phyloP scores from a whole-genome alignment of 1,139 yeast species.

The Saccharomyces hybrid region DNA sequence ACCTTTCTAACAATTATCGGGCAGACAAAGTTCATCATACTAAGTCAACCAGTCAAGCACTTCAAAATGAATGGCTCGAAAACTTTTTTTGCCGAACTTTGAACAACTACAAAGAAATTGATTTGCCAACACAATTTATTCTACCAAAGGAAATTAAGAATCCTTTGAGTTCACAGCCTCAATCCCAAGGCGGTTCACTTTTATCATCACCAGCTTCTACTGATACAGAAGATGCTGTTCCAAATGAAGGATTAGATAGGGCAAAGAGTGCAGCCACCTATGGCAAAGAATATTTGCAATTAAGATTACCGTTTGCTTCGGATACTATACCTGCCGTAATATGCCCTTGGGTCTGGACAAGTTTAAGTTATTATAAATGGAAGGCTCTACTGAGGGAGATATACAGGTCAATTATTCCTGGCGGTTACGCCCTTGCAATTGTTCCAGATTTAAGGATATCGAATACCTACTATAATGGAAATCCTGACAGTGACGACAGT shows the following conservation, averaged over 20 bases:
- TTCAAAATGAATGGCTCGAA: constrained; percentile 17
- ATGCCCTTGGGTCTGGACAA: constrained; percentile 28
- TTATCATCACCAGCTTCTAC: constrained; percentile 5
- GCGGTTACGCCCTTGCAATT: constrained; percentile 25
- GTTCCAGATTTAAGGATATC: constrained; percentile 22
- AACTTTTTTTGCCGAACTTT: constrained; percentile 15
- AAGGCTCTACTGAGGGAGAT: constrained; percentile 23
- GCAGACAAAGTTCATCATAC: background rate
- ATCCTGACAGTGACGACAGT: constrained; percentile 7
- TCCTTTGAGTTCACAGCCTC: constrained; percentile 1
- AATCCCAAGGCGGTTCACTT: background rate
- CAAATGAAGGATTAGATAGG: constrained; percentile 7
- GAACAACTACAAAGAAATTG: constrained; percentile 17
- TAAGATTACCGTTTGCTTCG: constrained; percentile 23
- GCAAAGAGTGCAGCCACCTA: constrained; percentile 14
- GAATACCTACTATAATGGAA: constrained; percentile 12
- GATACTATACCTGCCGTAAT: constrained; percentile 24
- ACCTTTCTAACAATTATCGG: background rate
- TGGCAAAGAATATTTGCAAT: constrained; percentile 18
- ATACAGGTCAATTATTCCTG: constrained; percentile 24
- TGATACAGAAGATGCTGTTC: constrained; percentile 2
- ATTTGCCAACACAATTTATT: constrained; percentile 17
- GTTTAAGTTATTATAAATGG: constrained; percentile 25
- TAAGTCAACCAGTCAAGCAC: background rate
- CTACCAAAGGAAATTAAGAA: constrained; percentile 8